Evolutionary conservation across 2,329 filamentous ascomycete species (phyloP).

Genomic region (Sarocladiaceae sp.): DNA sequence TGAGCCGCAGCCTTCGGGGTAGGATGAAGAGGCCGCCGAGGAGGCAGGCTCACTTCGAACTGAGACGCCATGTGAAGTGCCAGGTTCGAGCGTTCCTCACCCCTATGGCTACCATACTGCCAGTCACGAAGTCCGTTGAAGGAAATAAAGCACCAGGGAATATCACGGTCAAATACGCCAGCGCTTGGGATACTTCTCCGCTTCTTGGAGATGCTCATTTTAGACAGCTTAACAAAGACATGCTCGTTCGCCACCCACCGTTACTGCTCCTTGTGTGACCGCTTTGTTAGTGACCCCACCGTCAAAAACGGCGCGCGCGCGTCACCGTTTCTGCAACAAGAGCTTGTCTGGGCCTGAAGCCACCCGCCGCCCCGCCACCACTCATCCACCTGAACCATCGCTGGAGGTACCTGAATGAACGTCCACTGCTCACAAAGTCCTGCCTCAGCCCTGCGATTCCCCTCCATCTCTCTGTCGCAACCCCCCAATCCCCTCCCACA

Average conservation of each 20-base stretch:
- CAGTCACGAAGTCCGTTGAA: too few relatives aligned
- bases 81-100: too few relatives aligned
- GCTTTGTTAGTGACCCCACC: not conserved
- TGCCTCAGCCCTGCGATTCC: slow-evolving; percentile 8
- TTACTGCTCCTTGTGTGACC: not conserved
- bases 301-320: not conserved
- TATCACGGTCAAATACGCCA: too few relatives aligned
- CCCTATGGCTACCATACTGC: too few relatives aligned
- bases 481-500: not conserved
- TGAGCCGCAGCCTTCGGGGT: too few relatives aligned
- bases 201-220: not conserved
- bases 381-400: not conserved
- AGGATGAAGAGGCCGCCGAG: too few relatives aligned
- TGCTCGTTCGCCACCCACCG: not conserved
- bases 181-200: not conserved
- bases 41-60: too few relatives aligned
- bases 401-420: not conserved
- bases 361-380: not conserved
- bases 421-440: not conserved
- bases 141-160: too few relatives aligned
- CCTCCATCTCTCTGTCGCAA: slow-evolving; percentile 7
- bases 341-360: not conserved
- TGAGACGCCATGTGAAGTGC: too few relatives aligned
- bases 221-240: not conserved
- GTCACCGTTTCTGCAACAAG: slow-evolving; percentile 3